A percentile compares a stretch with the other conserved stretches of the same genome.
Evolutionary conservation across 2,329 filamentous ascomycete genomes (phyloP).

Genomic region (Coniochaeta sp.): DNA sequence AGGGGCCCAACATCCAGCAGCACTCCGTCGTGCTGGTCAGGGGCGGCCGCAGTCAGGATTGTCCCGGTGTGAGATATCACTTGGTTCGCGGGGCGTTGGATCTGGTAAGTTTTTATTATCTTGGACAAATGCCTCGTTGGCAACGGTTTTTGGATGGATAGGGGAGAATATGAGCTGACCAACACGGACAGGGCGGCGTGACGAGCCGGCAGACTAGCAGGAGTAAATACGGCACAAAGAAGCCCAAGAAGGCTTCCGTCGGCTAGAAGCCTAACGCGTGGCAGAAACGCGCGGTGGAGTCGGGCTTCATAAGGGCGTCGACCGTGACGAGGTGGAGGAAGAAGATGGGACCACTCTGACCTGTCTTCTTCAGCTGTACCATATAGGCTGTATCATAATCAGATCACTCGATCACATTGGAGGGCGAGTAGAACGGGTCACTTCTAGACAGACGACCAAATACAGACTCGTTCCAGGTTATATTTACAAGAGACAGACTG

Average conservation of each 20-base stretch:
- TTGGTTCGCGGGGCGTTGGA: constrained; percentile 87
- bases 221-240: constrained; percentile 98
- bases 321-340: neutral
- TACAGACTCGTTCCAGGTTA: neutral
- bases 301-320: neutral
- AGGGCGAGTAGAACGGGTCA: neutral
- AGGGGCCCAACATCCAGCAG: constrained; percentile 98
- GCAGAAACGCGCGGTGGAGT: neutral
- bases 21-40: constrained; percentile 96
- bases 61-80: constrained; percentile 95
- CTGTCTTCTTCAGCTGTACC: constrained; percentile 8
- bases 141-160: neutral
- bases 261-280: constrained; percentile 19
- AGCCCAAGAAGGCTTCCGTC: constrained; percentile 75
- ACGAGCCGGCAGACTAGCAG: constrained; percentile 74
- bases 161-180: constrained; percentile 8
- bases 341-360: neutral
- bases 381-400: neutral
- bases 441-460: neutral
- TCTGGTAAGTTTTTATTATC: constrained; percentile 73
- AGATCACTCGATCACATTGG: neutral
- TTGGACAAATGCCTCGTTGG: too few relatives aligned
- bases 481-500: constrained; percentile 5
- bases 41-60: constrained; percentile 90
- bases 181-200: constrained; percentile 69